Conservation (phyloP, 1,284 basidiomycete genomes). For the Blastosporella zonata region DNA sequence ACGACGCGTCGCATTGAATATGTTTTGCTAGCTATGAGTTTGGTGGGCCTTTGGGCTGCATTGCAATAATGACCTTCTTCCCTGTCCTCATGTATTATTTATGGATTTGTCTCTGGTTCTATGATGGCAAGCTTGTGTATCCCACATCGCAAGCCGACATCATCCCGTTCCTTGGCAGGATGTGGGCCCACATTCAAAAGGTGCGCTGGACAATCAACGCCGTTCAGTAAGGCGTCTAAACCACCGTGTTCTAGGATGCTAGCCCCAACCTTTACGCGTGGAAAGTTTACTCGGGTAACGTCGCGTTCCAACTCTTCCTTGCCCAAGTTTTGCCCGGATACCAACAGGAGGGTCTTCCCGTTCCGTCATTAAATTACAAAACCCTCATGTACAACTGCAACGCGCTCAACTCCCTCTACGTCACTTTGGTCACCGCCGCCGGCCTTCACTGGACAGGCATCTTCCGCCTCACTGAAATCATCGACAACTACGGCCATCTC, state of each 20-base stretch:
- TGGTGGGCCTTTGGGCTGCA: constrained; percentile 89
- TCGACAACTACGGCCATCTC: constrained; percentile 95
- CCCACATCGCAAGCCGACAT: constrained; percentile 75
- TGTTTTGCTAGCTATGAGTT: constrained; percentile 78
- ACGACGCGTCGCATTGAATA: constrained; percentile 14
- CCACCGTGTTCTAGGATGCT: constrained; percentile 64
- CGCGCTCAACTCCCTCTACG: constrained; percentile 85
- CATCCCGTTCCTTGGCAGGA: constrained; percentile 74
- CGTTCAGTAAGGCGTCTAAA: background rate
- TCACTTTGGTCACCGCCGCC: constrained; percentile 77
- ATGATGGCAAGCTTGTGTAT: constrained; percentile 83
- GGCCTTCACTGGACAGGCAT: constrained; percentile 78
- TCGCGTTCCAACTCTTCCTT: constrained; percentile 87
- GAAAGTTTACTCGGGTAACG: constrained; percentile 87
- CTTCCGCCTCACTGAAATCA: constrained; percentile 92
- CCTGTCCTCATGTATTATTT: constrained; percentile 96
- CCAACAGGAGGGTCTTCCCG: constrained; percentile 90
- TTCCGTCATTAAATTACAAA: constrained; percentile 89
- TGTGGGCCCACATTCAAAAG: constrained; percentile 81
- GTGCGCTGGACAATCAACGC: constrained; percentile 23
- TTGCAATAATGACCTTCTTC: constrained; percentile 94
- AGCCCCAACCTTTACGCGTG: constrained; percentile 87
- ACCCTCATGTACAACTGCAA: constrained; percentile 97
- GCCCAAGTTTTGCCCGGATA: constrained; percentile 92
- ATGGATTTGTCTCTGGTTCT: constrained; percentile 97